Evolutionary conservation across 768 basidiomycete species (phyloP), one percentile per base, ranked within the genome.

Genomic region (Coprinellus micaceus): DNA sequence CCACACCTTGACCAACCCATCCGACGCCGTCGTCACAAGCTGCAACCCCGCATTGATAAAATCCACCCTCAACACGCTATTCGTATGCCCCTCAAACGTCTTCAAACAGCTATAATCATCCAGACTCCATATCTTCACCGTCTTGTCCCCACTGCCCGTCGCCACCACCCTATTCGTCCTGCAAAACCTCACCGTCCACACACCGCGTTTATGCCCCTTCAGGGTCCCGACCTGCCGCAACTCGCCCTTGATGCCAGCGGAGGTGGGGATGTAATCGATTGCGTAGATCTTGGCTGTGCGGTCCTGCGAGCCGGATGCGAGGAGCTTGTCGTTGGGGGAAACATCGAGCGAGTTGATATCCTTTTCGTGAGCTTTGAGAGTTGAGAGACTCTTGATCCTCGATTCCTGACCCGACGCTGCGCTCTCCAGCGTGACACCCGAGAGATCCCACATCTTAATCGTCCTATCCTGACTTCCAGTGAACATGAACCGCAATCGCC

Each of bases 371-470:
- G 94, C 92, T 68, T 89, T 91, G 49, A 87, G 82, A 12, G 97
- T 98, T 30, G 81, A 80, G 30, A 98, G 75, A 60, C 92, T 92
- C 65, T 81, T 84, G 66, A 87, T 88, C 57, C 81, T 84, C 30
- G 75, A 53, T 22, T 58, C 64, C 25, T 61, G 64, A 5, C 67
- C 60, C n/a, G 60, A 63, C 15, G 63, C 47, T 22, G 53, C 62
- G 36, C 63, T 54, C 24, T 61, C 65, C 24, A 73, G 49, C 1
- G 79, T 71, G 3, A 87, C 71, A 13, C 73, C 67, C 0, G 81
- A 74, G n/a, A 98, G 68, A 70, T 98, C 94, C 97, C 97, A 99
- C 85, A 98, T 89, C 72, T 99, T 99, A 68, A 98, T 90, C 3
- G 97, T 98, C 41, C 92, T 84, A 69, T 99, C 97, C 71, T 98